Percentiles rank a stretch among this genome's conserved stretches.
Evolutionary conservation across 352 stramenopile species (phyloP).

Genomic region (Globisporangium nunn): DNA sequence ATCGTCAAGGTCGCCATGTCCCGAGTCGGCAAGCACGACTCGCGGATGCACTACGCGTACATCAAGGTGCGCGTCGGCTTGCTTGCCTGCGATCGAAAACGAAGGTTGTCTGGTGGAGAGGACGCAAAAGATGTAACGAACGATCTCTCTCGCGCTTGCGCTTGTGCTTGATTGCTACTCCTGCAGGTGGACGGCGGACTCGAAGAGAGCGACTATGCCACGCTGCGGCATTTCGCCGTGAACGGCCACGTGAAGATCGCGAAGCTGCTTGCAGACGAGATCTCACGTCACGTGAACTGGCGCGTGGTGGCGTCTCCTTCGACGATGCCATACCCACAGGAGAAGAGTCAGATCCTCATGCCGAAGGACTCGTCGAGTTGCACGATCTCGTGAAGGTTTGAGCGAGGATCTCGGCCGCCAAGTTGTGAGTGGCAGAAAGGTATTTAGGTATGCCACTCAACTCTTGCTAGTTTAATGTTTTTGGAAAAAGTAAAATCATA

Average conservation of each 20-base stretch:
- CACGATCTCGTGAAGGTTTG: conserved; percentile 9
- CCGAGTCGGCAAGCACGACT: conserved; percentile 66
- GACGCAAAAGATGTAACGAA: not conserved
- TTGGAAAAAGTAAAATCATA: too few species aligned
- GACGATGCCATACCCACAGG: conserved; percentile 76
- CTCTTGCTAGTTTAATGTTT: too few species aligned
- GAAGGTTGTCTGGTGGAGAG: not conserved
- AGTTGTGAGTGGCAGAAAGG: too few species aligned
- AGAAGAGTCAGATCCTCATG: conserved; percentile 71
- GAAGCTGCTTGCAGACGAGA: conserved; percentile 58
- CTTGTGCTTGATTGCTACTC: too few species aligned
- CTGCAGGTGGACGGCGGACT: conserved; percentile 59
- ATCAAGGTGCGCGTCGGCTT: conserved; percentile 40
- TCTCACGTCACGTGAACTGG: conserved; percentile 64
- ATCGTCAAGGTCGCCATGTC: conserved; percentile 84
- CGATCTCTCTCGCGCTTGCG: not conserved
- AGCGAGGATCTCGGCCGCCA: too few species aligned
- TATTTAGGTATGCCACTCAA: too few species aligned
- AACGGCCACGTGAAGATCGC: conserved; percentile 83
- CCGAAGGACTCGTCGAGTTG: conserved; percentile 36
- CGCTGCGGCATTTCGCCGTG: conserved; percentile 78
- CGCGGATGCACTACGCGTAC: conserved; percentile 78
- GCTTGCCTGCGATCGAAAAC: not conserved
- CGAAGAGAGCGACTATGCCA: conserved; percentile 60
- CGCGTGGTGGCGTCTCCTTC: conserved; percentile 32